Percentiles rank a stretch among this genome's conserved stretches.
These are phyloP conservation scores for Thielaviopsis cerberus DNA, from an alignment of 2,329 filamentous ascomycete genomes.

Conservation along the genomic window DNA sequence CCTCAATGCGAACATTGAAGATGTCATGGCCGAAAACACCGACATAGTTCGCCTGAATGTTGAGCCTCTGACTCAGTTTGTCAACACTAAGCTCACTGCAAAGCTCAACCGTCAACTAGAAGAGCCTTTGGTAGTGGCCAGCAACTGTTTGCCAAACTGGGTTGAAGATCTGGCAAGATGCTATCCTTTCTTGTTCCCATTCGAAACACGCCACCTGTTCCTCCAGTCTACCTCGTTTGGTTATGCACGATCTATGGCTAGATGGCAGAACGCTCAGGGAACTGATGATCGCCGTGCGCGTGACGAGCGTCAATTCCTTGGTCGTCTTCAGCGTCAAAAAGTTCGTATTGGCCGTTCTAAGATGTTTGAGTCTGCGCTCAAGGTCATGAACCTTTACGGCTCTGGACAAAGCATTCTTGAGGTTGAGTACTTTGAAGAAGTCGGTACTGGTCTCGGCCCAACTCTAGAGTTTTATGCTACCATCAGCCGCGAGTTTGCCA, in stretches of 20 bases:
- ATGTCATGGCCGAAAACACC: constrained; percentile 66
- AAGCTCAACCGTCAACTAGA: constrained; percentile 94
- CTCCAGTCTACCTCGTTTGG: constrained; percentile 95
- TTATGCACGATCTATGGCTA: constrained; percentile 89
- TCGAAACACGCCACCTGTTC: constrained; percentile 92
- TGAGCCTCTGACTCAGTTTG: constrained; percentile 81
- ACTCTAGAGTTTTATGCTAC: constrained; percentile 97
- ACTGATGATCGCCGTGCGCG: constrained; percentile 69
- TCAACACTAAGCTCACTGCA: constrained; percentile 94
- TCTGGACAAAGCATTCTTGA: constrained; percentile 91
- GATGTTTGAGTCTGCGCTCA: constrained; percentile 88
- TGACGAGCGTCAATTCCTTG: constrained; percentile 80
- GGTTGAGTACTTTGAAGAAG: constrained; percentile 97
- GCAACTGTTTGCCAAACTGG: constrained; percentile 89
- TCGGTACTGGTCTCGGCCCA: constrained; percentile 85
- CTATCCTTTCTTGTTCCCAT: constrained; percentile 94
- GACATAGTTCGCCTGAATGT: constrained; percentile 51
- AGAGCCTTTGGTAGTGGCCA: constrained; percentile 89
- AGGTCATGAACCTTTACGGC: constrained; percentile 97
- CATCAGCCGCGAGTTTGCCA: constrained; percentile 90
- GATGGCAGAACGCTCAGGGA: constrained; percentile 85
- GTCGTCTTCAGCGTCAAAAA: constrained; percentile 83
- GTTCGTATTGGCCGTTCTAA: constrained; percentile 92
- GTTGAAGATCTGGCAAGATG: constrained; percentile 83
- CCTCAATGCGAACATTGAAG: constrained; percentile 81